Conservation (phyloP, 2,329 filamentous ascomycete species). For the Penicillium sclerotiorum region DNA sequence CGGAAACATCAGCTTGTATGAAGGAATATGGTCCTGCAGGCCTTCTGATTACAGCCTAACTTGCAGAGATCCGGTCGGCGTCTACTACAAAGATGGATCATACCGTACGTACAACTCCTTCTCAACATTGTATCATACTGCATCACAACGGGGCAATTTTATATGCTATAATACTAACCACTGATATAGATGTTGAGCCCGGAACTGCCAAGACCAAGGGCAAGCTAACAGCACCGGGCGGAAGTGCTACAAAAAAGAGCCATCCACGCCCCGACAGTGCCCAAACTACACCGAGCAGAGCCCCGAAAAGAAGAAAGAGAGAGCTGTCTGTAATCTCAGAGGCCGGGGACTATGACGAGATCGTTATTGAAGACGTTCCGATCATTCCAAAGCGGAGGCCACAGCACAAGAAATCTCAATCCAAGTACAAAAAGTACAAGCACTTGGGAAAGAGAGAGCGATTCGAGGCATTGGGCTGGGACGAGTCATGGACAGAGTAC, state of each 20-base stretch:
- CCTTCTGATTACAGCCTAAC: conserved; percentile 39
- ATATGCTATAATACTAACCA: neutral
- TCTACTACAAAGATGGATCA: conserved; percentile 31
- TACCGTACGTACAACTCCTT: conserved; percentile 32
- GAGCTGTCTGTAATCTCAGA: no score
- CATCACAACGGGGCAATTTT: no score
- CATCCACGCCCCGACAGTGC: no score
- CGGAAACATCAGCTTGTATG: conserved; percentile 48
- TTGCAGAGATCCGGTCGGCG: conserved; percentile 37
- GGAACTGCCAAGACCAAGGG: conserved; percentile 1
- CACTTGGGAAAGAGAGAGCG: conserved; percentile 32
- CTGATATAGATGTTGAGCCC: neutral
- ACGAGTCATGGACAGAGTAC: conserved; percentile 47
- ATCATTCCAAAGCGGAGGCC: no score
- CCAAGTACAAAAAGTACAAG: neutral
- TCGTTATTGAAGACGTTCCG: no score
- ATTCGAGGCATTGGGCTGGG: conserved; percentile 42
- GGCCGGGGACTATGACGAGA: no score
- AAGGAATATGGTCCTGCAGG: conserved; percentile 37
- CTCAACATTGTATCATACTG: no score
- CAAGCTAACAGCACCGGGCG: no score
- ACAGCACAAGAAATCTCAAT: conserved; percentile 7
- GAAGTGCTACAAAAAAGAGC: no score
- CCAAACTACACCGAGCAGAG: no score
- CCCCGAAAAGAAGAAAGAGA: no score